Evolutionary conservation across 768 basidiomycete species (phyloP), one percentile per base, ranked within the genome.

Genomic region (Psilocybe tampanensis): DNA sequence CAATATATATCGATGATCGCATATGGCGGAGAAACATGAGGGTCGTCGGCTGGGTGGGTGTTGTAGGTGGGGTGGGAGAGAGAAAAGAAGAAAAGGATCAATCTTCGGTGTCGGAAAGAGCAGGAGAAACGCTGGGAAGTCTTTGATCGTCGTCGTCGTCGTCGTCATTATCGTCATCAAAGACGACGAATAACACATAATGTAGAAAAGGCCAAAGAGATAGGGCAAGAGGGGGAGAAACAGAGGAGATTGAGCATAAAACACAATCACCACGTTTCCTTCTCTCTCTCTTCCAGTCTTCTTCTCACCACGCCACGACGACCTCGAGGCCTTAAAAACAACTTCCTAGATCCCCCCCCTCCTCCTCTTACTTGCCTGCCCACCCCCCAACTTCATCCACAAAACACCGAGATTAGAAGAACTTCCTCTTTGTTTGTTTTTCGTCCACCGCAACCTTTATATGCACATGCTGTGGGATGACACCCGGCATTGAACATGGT

Each of bases 381-480:
- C 22, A 44, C n/a, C 43, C 12, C 43, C n/a, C n/a, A n/a, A 12
- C 11, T 44, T 13, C 48, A 34, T 24, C 21, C 32, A 34, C 47
- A 15, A 44, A 9, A 22, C 36, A 11, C 43, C 34, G 18, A 23
- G 9, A 32, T 59, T 78, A 91, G 67, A 93, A 94, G 73, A 94
- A 90, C 64, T 83, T 80, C 69, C 83, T 82, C 77, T 89, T 93
- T 60, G 73, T 71, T 33, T 70, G 65, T 70, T 82, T 93, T 70
- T 92, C 92, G 55, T 92, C 89, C 36, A 83, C 76, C 43, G 79
- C 70, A 48, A 92, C 86, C 76, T 87, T 89, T 68, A 89, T 84
- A 71, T 95, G 93, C 48, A 75, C 67, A 72, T 95, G 93, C 23
- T 70, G 72, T 32, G 83, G 80, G 15, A 59, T 57, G 8, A 70